Evolutionary conservation across 2,329 filamentous ascomycete genomes (phyloP), one percentile per base, ranked within the genome.

Genomic region (Trichoderma koningiopsis): DNA sequence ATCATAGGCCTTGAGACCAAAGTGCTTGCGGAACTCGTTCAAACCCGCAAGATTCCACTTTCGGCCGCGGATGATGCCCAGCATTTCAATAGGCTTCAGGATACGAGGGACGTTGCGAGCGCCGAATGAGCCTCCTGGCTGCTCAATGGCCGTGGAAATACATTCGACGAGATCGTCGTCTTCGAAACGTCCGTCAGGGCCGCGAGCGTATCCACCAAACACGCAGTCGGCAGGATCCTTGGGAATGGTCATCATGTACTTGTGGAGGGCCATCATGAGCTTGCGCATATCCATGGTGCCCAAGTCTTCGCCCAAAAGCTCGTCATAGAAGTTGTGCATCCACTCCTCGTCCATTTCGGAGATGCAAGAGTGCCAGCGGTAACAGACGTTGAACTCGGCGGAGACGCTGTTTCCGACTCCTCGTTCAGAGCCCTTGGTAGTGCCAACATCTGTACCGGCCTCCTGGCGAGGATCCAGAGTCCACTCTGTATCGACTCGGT

Each of bases 331-430:
- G 14, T 90, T 83, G 73, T 93, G 86, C 27, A 93, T 91, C 92
- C 93, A 96, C 72, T 89, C 85, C 75, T 96, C 93, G 74, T 97
- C 93, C 72, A 87, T 89, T 56, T 77, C 76, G 27, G 78, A 88
- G 73, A 96, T 92, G 73, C 91, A 89, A 3, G 92, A 93, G 81
- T 96, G 93, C 92, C 93, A 96, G 72, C 93, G 86, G 78, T 97
- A 96, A 73, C 92, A 91, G 11, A 97, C 84, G 76, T 96, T 96
- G 84, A 97, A 97, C 81, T 97, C 93, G 4, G 91, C 92, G 0
- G 92, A 95, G 5, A 95, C 92, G 72, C 91, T 89, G 75, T 96
- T 96, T 62, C 93, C 93, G 0, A 91, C 88, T 53, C 92, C 93
- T 29, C 89, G 85, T 56, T 92, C 88, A 0, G 91, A 87, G 0